A percentile compares a stretch with the other conserved stretches of the same genome.
phyloP scores from a whole-genome alignment of 2,329 filamentous ascomycete species.

The Phialemoniopsis sp. region DNA sequence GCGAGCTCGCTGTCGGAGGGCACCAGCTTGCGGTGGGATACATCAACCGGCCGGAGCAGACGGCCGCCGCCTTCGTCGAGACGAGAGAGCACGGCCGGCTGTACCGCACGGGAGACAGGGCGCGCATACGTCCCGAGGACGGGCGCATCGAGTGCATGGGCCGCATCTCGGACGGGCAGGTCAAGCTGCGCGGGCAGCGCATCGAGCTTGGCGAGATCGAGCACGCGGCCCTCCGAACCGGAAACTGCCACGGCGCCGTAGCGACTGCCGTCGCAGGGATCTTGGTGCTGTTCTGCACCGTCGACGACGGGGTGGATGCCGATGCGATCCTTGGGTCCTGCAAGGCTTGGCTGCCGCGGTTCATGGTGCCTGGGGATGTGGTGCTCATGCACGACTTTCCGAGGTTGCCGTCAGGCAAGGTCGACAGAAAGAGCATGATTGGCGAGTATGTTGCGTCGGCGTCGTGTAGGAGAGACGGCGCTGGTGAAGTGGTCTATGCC shows the following conservation, averaged over 20 bases:
- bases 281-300: slow-evolving; percentile 71
- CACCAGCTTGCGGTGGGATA: slow-evolving; percentile 77
- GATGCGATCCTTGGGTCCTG: slow-evolving; percentile 55
- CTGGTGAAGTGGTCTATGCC: slow-evolving; percentile 7
- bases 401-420: slow-evolving; percentile 76
- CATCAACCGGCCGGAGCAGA: slow-evolving; percentile 76
- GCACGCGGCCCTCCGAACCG: slow-evolving; percentile 58
- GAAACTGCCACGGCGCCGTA: slow-evolving; percentile 60
- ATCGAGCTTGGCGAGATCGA: slow-evolving; percentile 79
- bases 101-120: slow-evolving; percentile 85
- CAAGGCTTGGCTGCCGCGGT: slow-evolving; percentile 70
- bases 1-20: slow-evolving; percentile 80
- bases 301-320: slow-evolving; percentile 27
- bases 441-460: slow-evolving; percentile 37
- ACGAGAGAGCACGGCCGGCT: slow-evolving; percentile 60
- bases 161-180: slow-evolving; percentile 73
- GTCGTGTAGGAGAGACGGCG: not conserved
- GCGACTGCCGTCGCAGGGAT: slow-evolving; percentile 64
- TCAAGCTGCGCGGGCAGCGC: slow-evolving; percentile 82
- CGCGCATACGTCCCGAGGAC: slow-evolving; percentile 61
- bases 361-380: slow-evolving; percentile 79
- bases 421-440: slow-evolving; percentile 65
- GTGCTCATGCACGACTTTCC: slow-evolving; percentile 63
- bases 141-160: slow-evolving; percentile 74
- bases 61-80: slow-evolving; percentile 64